These are phyloP conservation scores for Marasmius fiardii DNA, from an alignment of 1,284 basidiomycete species.

Conservation along the genomic window DNA sequence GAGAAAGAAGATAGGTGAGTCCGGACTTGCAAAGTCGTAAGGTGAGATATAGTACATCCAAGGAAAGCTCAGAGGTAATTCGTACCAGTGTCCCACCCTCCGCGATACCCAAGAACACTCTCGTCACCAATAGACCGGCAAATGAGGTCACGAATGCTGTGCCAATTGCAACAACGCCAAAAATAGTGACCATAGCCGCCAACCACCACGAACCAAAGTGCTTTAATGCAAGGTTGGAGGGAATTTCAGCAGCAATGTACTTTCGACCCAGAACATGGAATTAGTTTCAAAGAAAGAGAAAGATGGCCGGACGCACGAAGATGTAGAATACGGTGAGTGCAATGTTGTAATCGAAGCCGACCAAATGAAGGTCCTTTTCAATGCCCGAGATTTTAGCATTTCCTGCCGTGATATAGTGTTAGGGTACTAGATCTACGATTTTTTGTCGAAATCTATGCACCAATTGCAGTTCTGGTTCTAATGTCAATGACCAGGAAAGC, in stretches of 20 bases:
- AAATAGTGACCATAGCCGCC: slow-evolving; percentile 33
- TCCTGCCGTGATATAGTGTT: slow-evolving; percentile 20
- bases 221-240: slow-evolving; percentile 41
- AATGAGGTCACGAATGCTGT: slow-evolving; percentile 43
- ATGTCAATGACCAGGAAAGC: background rate
- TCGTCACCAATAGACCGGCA: slow-evolving; percentile 36
- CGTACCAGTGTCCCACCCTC: slow-evolving; percentile 46
- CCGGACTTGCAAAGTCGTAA: slow-evolving; percentile 28
- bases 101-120: slow-evolving; percentile 43
- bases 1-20: slow-evolving; percentile 35
- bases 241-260: slow-evolving; percentile 40
- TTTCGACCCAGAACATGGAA: slow-evolving; percentile 16
- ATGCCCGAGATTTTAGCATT: slow-evolving; percentile 44
- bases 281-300: slow-evolving; percentile 31
- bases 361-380: slow-evolving; percentile 41
- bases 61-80: slow-evolving; percentile 6
- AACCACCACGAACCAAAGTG: slow-evolving; percentile 39
- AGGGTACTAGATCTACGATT: background rate
- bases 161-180: slow-evolving; percentile 38
- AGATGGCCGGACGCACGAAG: slow-evolving; percentile 33
- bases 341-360: slow-evolving; percentile 40
- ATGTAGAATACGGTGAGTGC: slow-evolving; percentile 38
- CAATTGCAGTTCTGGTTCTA: slow-evolving; percentile 23
- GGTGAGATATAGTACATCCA: background rate
- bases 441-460: slow-evolving; percentile 7